Conservation (phyloP, 768 basidiomycete genomes). For the Phanerodontia chrysosporium region DNA sequence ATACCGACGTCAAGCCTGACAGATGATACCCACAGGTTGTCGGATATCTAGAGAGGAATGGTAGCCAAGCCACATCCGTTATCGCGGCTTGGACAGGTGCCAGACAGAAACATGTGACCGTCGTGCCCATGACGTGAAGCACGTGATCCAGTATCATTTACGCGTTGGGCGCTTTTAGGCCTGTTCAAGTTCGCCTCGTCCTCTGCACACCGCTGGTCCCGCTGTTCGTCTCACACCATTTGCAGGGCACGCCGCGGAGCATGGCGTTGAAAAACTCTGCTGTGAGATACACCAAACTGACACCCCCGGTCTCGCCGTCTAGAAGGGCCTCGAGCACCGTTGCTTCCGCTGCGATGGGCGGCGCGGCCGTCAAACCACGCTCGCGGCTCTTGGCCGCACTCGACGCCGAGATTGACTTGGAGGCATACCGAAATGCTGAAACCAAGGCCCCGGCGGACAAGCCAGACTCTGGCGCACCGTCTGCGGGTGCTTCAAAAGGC, state of each 20-base stretch:
- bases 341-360: not conserved
- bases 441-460: not conserved
- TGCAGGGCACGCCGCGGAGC: not conserved
- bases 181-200: too few species aligned
- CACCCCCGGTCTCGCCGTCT: conserved; percentile 16
- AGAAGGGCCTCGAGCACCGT: not conserved
- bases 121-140: too few species aligned
- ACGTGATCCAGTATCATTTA: too few species aligned
- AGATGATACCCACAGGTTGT: too few species aligned
- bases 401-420: conserved; percentile 18
- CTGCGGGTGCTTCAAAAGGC: not conserved
- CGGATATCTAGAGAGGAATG: too few species aligned
- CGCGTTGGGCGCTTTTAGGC: too few species aligned
- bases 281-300: conserved; percentile 9
- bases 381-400: conserved; percentile 20
- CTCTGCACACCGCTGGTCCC: too few species aligned
- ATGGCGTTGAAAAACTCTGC: conserved; percentile 14
- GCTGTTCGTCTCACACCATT: too few species aligned
- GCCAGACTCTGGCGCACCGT: not conserved
- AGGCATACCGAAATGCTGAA: not conserved
- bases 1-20: too few species aligned
- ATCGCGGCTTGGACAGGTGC: too few species aligned
- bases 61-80: too few species aligned
- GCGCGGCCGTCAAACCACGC: not conserved
- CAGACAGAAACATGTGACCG: too few species aligned